Evolutionary conservation across 306 rosid species (phyloP), one percentile per base, ranked within the genome.

Genomic region (Neltuma alba): DNA sequence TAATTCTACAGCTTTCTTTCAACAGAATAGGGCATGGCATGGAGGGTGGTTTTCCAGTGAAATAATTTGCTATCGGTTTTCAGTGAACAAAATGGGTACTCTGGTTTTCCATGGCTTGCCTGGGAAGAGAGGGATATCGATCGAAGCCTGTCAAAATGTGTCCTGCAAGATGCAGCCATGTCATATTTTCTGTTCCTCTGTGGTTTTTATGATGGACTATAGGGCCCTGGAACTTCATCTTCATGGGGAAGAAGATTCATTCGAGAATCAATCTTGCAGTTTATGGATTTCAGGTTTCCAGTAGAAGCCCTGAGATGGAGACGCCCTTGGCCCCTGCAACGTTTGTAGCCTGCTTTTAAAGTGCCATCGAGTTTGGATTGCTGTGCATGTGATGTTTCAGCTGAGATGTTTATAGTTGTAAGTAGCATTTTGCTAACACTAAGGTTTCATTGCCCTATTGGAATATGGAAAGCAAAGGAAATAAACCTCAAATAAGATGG

Each of bases 1-100:
- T 44, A 23, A 40, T 68, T 72, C 58, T 68, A 47, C 65, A 69
- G 72, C 70, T 82, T 61, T 70, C 75, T 82, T 52, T 27, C 60
- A 70, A 72, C 62, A 44, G 58, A 72, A 76, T 63, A 62, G 23
- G 5, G 6, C 64, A 30, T 60, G 68, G 13, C 34, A 70, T 50
- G 70, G 64, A 65, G 31, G 25, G 30, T 25, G 52, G 34, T 48
- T 21, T 64, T 75, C 54, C 64, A 3, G 44, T 42, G 61, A 34
- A 54, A 54, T 44, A 78, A 48, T 30, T 68, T 37, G 73, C 28
- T 20, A 2, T 13, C 68, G 2, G 33, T 70, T 63, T 79, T 25
- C 44, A 20, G 42, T 38, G 25, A 52, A 18, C 9, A 31, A 50
- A 60, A 71, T 50, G 77, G 2, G 68, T 60, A 28, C 40, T 14